Conservation (phyloP, 805 yeast genomes). For the Lipomyces starkeyi region DNA sequence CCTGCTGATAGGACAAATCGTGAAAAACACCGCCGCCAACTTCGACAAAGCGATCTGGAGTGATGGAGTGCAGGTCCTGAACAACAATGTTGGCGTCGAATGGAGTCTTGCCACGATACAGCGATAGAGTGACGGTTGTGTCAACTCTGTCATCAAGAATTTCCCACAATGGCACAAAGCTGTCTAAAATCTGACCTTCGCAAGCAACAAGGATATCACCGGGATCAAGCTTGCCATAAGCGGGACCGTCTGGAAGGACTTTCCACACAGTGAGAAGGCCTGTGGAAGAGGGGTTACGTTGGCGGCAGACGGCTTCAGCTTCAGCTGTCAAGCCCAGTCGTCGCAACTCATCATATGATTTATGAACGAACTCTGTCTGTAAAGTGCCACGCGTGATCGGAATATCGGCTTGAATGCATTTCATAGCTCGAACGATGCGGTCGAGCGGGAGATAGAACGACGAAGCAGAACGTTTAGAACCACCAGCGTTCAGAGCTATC, state of each 20-base stretch:
- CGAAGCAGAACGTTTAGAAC: slow-evolving; percentile 36
- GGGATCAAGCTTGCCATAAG: slow-evolving; percentile 31
- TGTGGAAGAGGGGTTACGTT: slow-evolving; percentile 19
- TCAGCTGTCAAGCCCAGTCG: slow-evolving; percentile 30
- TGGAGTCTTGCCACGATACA: slow-evolving; percentile 21
- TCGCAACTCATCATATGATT: slow-evolving; percentile 35
- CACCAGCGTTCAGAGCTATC: slow-evolving; percentile 37
- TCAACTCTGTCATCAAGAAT: slow-evolving; percentile 28
- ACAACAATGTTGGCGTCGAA: slow-evolving; percentile 21
- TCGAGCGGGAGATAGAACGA: slow-evolving; percentile 37
- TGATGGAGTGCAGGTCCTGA: slow-evolving; percentile 33
- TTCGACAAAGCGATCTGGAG: slow-evolving; percentile 32
- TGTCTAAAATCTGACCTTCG: slow-evolving; percentile 20
- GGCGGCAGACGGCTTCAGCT: slow-evolving; percentile 29
- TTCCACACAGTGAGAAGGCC: slow-evolving; percentile 32
- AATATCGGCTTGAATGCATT: slow-evolving; percentile 25
- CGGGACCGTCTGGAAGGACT: slow-evolving; percentile 36
- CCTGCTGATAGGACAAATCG: slow-evolving; percentile 36
- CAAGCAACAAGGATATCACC: slow-evolving; percentile 36
- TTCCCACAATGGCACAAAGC: slow-evolving; percentile 31
- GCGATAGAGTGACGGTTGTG: slow-evolving; percentile 12
- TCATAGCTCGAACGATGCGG: slow-evolving; percentile 33
- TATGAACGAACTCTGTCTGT: slow-evolving; percentile 34
- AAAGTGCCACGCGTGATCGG: slow-evolving; percentile 35
- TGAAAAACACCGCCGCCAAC: slow-evolving; percentile 37